Conservation (phyloP, 352 stramenopile genomes). For the Globisporangium uncinulatum region DNA sequence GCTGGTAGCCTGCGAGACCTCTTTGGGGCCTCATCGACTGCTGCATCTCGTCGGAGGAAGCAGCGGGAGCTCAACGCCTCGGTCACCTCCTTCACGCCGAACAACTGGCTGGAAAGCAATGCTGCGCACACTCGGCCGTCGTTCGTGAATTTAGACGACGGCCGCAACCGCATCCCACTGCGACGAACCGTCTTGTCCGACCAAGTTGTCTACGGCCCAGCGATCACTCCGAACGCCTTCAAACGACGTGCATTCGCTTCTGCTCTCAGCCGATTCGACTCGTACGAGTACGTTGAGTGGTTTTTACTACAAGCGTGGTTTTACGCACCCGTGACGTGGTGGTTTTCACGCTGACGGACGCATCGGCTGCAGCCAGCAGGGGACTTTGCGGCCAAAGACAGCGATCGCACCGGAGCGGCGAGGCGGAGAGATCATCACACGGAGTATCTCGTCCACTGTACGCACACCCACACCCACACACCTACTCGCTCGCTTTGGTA, state of each 20-base stretch:
- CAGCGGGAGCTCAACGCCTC: constrained; percentile 6
- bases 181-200: constrained; percentile 41
- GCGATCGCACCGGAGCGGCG: constrained; percentile 18
- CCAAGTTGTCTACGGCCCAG: constrained; percentile 58
- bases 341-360: no score
- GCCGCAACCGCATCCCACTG: constrained; percentile 54
- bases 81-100: background rate
- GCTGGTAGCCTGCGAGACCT: constrained; percentile 6
- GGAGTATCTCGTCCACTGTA: constrained; percentile 34
- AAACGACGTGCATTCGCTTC: constrained; percentile 5
- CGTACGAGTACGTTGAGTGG: constrained; percentile 6
- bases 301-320: no score
- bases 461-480: background rate
- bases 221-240: constrained; percentile 45
- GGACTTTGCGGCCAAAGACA: constrained; percentile 24
- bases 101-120: constrained; percentile 14
- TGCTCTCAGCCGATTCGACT: background rate
- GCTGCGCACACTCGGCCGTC: background rate
- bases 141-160: constrained; percentile 53
- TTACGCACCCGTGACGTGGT: no score
- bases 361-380: background rate
- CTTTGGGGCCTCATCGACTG: constrained; percentile 5
- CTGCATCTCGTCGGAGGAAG: constrained; percentile 12
- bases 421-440: constrained; percentile 41
- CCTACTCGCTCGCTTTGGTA: background rate